Conservation (phyloP, 23 red algal species). For the Gracilaria domingensis region DNA sequence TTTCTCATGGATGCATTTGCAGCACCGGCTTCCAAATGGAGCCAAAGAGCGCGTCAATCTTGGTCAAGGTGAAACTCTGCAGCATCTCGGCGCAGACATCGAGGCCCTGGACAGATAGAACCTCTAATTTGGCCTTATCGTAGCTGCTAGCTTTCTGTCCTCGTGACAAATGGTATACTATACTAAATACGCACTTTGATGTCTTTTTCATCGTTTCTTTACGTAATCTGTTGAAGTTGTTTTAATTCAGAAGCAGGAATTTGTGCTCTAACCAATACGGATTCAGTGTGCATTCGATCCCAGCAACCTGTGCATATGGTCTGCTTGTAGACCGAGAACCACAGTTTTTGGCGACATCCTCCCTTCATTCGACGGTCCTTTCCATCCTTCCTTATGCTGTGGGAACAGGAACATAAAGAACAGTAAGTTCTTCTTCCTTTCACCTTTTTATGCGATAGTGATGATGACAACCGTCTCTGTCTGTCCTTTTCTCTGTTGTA, state of each 20-base stretch:
- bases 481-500: not conserved
- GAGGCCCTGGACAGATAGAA: too few species aligned
- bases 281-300: not conserved
- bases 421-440: not conserved
- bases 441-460: not conserved
- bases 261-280: not conserved
- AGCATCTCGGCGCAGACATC: too few species aligned
- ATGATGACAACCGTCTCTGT: not conserved
- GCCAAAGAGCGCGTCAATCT: too few species aligned
- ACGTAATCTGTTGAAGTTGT: not conserved
- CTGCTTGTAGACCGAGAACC: not conserved
- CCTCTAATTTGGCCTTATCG: too few species aligned
- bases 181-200: too few species aligned
- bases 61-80: too few species aligned
- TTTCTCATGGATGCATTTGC: too few species aligned
- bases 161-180: too few species aligned
- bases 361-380: not conserved
- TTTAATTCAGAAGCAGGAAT: not conserved
- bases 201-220: too few species aligned
- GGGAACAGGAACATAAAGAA: not conserved
- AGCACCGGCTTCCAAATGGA: too few species aligned
- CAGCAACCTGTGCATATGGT: not conserved
- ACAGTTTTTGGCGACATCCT: not conserved
- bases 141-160: too few species aligned
- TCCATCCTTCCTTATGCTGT: conserved; percentile 4